Conservation (phyloP, 352 stramenopile genomes). For the Phytophthora fragariaefolia region DNA sequence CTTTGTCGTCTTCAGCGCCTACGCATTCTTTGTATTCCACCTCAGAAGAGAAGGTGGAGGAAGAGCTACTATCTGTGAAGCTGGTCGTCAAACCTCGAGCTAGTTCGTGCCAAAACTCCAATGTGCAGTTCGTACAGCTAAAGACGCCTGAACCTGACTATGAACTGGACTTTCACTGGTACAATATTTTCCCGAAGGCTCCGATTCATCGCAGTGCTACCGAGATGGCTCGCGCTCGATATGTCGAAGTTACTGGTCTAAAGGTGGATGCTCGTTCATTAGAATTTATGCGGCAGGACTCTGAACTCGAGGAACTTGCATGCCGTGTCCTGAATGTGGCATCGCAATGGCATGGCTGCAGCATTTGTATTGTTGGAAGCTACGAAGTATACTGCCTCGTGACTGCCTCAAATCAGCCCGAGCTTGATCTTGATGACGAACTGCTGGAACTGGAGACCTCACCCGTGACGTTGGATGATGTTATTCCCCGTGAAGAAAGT, state of each 20-base stretch:
- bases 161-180: slow-evolving; percentile 81
- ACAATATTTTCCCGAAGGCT: slow-evolving; percentile 82
- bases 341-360: slow-evolving; percentile 72
- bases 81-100: slow-evolving; percentile 1
- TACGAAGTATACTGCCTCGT: slow-evolving; percentile 75
- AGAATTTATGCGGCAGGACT: slow-evolving; percentile 67
- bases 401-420: slow-evolving; percentile 45
- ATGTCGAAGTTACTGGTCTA: slow-evolving; percentile 55
- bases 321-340: slow-evolving; percentile 59
- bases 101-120: slow-evolving; percentile 21
- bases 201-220: slow-evolving; percentile 41
- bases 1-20: slow-evolving; percentile 14
- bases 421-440: slow-evolving; percentile 40
- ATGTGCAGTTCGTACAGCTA: slow-evolving; percentile 57
- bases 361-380: slow-evolving; percentile 67
- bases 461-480: slow-evolving; percentile 58
- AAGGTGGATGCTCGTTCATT: slow-evolving; percentile 66
- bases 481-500: slow-evolving; percentile 68
- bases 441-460: slow-evolving; percentile 37
- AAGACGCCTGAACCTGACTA: slow-evolving; percentile 67
- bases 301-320: slow-evolving; percentile 54
- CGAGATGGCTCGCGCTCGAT: slow-evolving; percentile 57
- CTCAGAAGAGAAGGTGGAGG: slow-evolving; percentile 23
- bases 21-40: slow-evolving; percentile 22
- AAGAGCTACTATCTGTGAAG: neutral